phyloP scores from a whole-genome alignment of 768 basidiomycete genomes.

The Kwoniella shandongensis region DNA sequence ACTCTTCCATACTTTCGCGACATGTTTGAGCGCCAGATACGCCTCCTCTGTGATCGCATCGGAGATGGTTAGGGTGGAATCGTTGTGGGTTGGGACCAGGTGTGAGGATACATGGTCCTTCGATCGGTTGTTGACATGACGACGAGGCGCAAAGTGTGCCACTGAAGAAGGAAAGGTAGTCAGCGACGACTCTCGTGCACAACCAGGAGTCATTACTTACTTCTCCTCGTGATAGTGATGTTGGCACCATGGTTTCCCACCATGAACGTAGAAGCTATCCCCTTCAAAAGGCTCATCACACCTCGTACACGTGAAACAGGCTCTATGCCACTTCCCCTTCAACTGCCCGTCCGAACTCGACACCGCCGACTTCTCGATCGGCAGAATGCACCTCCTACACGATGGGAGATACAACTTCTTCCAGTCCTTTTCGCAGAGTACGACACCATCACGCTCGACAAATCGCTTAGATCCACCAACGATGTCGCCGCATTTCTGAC shows the following conservation, averaged over 20 bases:
- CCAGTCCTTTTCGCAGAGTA: constrained; percentile 89
- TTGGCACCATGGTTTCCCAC: constrained; percentile 84
- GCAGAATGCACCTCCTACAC: constrained; percentile 80
- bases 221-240: constrained; percentile 93
- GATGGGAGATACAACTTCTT: constrained; percentile 95
- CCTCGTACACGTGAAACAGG: constrained; percentile 82
- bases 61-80: constrained; percentile 85
- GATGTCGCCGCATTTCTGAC: constrained; percentile 66
- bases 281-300: constrained; percentile 90
- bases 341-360: constrained; percentile 89
- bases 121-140: constrained; percentile 81
- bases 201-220: constrained; percentile 34
- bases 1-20: constrained; percentile 64
- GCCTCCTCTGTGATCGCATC: constrained; percentile 65
- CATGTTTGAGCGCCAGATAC: constrained; percentile 54
- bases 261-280: constrained; percentile 85
- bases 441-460: constrained; percentile 75
- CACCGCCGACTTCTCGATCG: constrained; percentile 88
- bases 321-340: constrained; percentile 90
- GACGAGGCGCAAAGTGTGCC: constrained; percentile 78
- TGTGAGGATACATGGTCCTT: constrained; percentile 87
- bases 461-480: constrained; percentile 69
- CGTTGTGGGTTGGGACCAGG: constrained; percentile 63
- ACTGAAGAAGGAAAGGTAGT: constrained; percentile 28
- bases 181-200: not conserved